These are phyloP conservation scores for Laetiporus sulphureus DNA, from an alignment of 1,284 basidiomycete genomes.

Conservation along the genomic window DNA sequence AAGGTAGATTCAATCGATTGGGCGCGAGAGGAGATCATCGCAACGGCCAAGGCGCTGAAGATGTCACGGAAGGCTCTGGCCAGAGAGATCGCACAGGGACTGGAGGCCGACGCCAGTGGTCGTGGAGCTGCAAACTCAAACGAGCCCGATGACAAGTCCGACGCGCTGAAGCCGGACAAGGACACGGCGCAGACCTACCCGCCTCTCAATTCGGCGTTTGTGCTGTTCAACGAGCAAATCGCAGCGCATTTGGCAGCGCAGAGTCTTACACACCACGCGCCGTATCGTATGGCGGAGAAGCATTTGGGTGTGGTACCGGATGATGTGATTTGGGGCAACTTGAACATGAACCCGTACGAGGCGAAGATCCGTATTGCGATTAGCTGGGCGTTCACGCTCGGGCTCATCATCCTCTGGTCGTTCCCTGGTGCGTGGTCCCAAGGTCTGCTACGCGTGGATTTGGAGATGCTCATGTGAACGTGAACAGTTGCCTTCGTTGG, in stretches of 20 bases:
- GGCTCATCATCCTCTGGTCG: slow-evolving; percentile 66
- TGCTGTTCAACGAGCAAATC: slow-evolving; percentile 92
- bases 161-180: slow-evolving; percentile 15
- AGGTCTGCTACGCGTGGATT: too few relatives aligned
- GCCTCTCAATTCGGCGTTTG: slow-evolving; percentile 80
- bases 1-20: slow-evolving; percentile 93
- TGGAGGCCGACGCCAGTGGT: not conserved
- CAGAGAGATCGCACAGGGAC: slow-evolving; percentile 21
- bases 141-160: not conserved
- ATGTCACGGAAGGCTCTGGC: slow-evolving; percentile 37
- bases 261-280: slow-evolving; percentile 68
- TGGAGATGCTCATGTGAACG: too few relatives aligned
- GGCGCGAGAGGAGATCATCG: slow-evolving; percentile 67
- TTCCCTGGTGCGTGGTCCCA: slow-evolving; percentile 57
- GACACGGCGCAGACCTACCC: slow-evolving; percentile 45
- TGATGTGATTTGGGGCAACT: slow-evolving; percentile 90
- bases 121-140: not conserved
- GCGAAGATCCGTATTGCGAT: slow-evolving; percentile 55
- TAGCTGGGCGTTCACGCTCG: slow-evolving; percentile 58
- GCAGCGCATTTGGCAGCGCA: slow-evolving; percentile 85
- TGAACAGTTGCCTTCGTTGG: slow-evolving; percentile 78
- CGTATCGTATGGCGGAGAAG: slow-evolving; percentile 68
- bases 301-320: slow-evolving; percentile 73
- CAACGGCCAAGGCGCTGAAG: slow-evolving; percentile 44
- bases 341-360: slow-evolving; percentile 88